A percentile compares a stretch with the other conserved stretches of the same genome.
Conservation (phyloP, 306 rosid species). For the Benincasa hispida region DNA sequence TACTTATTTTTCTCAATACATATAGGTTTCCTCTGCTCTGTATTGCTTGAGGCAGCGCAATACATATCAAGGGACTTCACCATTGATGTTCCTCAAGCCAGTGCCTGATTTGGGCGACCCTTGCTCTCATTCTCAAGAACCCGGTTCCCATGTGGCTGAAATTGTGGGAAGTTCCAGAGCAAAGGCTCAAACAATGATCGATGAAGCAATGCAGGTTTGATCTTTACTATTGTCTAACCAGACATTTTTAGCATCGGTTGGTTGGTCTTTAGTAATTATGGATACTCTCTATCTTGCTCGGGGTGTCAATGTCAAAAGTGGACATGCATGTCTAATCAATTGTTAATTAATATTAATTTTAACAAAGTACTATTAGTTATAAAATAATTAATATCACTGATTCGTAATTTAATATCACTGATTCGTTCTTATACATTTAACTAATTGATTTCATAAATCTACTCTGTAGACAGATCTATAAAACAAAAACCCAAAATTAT, state of each 20-base stretch:
- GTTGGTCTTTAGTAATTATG: background rate
- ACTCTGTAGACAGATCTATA: background rate
- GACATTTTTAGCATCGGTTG: background rate
- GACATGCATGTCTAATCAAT: background rate
- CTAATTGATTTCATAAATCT: background rate
- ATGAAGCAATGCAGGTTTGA: constrained; percentile 66
- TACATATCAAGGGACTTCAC: constrained; percentile 57
- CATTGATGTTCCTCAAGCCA: constrained; percentile 36
- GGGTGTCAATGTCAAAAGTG: background rate
- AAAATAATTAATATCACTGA: background rate
- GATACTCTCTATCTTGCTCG: background rate
- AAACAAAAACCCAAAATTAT: background rate
- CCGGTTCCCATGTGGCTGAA: constrained; percentile 55
- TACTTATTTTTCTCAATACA: constrained; percentile 12
- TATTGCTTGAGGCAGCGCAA: constrained; percentile 76
- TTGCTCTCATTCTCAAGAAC: constrained; percentile 42
- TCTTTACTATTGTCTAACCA: constrained; percentile 5
- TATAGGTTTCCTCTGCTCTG: constrained; percentile 77
- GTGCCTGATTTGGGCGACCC: constrained; percentile 36
- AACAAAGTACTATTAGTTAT: background rate
- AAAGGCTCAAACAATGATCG: constrained; percentile 55
- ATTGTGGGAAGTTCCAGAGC: constrained; percentile 77
- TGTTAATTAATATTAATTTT: background rate
- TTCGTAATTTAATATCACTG: background rate
- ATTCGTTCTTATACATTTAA: background rate